Conservation (phyloP, 2,329 filamentous ascomycete genomes). For the Colletotrichum sp. region DNA sequence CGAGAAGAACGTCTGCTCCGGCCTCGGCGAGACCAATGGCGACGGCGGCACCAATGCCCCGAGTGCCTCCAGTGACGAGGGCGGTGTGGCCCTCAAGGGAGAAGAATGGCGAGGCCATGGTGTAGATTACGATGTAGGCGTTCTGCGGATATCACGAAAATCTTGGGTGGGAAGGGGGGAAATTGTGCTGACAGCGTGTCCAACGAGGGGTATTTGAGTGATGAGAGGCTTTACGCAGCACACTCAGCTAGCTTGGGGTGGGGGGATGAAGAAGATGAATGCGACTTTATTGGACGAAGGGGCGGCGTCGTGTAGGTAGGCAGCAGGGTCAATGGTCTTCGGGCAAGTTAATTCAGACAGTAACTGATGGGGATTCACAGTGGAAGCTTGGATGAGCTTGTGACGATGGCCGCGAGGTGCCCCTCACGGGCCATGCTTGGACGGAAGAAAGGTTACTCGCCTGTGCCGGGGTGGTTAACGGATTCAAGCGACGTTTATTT, state of each 20-base stretch:
- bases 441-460: background rate
- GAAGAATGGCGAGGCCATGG: conserved; percentile 49
- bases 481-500: background rate
- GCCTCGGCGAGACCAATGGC: conserved; percentile 64
- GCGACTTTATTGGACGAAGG: background rate
- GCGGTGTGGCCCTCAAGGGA: conserved; percentile 62
- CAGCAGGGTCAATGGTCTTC: background rate
- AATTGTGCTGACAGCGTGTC: background rate
- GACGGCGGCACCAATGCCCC: conserved; percentile 63
- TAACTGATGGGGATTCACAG: background rate
- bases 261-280: background rate
- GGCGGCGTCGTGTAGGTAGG: background rate
- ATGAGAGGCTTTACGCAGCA: background rate
- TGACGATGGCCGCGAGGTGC: background rate
- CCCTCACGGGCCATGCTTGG: background rate
- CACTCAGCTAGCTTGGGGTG: background rate
- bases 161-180: background rate
- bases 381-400: background rate
- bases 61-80: conserved; percentile 61
- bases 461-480: background rate
- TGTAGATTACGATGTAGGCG: background rate
- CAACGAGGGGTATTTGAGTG: background rate
- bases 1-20: conserved; percentile 60
- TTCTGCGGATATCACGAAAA: background rate
- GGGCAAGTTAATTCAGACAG: background rate